Evolutionary conservation across 306 rosid species (phyloP).

Genomic region (Trichosanthes cucumerina): DNA sequence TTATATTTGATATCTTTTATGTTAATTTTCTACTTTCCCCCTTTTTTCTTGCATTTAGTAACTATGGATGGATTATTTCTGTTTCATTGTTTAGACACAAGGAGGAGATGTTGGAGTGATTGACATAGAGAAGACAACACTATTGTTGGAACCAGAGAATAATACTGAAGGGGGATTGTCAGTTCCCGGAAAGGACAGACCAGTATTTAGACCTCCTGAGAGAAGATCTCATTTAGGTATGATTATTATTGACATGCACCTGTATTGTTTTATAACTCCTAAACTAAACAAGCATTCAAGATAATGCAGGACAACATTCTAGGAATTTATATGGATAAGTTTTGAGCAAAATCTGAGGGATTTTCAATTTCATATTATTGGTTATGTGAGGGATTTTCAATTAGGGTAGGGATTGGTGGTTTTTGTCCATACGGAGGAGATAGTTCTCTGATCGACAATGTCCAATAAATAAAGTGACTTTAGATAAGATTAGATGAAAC

Average conservation of each 20-base stretch:
- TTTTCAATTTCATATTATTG: not conserved
- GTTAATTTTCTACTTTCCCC: not conserved
- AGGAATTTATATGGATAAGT: not conserved
- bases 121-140: constrained; percentile 47
- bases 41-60: not conserved
- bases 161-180: constrained; percentile 41
- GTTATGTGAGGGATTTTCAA: not conserved
- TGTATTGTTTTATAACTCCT: not conserved
- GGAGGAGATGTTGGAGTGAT: constrained; percentile 28
- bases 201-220: constrained; percentile 53
- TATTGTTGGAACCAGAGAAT: constrained; percentile 55
- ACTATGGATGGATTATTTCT: not conserved
- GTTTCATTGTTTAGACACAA: constrained; percentile 21
- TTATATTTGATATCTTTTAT: not conserved
- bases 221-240: constrained; percentile 69
- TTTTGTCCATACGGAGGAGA: not conserved
- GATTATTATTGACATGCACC: not conserved
- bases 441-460: not conserved
- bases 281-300: not conserved
- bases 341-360: not conserved
- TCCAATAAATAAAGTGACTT: not conserved
- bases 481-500: not conserved
- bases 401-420: not conserved
- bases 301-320: not conserved
- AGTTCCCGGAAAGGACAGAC: constrained; percentile 73